Evolutionary conservation across 1,139 yeast species (phyloP).

Genomic region (Casaregolazyma lundiana): DNA sequence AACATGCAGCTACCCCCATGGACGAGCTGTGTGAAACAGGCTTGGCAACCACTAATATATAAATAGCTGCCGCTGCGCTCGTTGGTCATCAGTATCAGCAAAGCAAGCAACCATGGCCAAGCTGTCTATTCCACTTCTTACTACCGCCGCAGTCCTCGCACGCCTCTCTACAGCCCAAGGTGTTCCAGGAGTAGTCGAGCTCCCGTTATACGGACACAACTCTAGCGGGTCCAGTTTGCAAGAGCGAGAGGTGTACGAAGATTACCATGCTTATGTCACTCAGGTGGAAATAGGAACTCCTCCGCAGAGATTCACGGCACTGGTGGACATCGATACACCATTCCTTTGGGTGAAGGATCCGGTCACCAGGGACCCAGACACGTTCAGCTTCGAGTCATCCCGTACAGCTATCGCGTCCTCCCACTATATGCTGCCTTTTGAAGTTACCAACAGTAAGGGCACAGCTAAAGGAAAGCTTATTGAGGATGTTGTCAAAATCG

Average conservation of each 20-base stretch:
- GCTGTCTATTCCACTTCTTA: not conserved
- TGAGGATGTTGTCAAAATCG: no score
- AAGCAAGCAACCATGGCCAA: not conserved
- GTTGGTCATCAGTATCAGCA: no score
- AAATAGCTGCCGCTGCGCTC: no score
- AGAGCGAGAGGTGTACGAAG: not conserved
- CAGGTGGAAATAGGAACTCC: not conserved
- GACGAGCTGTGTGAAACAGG: no score
- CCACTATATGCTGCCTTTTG: not conserved
- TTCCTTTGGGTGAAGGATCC: not conserved
- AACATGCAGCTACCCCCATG: no score
- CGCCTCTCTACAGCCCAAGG: not conserved
- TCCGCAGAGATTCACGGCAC: not conserved
- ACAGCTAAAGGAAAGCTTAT: no score
- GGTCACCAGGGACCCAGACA: not conserved
- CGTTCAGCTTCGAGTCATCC: not conserved
- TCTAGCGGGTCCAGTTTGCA: not conserved
- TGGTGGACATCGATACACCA: not conserved
- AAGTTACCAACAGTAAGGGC: no score
- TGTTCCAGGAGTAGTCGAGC: not conserved
- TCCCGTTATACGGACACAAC: not conserved
- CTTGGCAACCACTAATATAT: no score
- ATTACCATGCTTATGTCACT: not conserved
- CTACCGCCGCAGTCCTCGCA: not conserved
- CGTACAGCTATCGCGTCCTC: not conserved